Percentiles rank a stretch among this genome's conserved stretches.
These are phyloP conservation scores for Glycine latifolia DNA, from an alignment of 306 rosid genomes.

Conservation along the genomic window DNA sequence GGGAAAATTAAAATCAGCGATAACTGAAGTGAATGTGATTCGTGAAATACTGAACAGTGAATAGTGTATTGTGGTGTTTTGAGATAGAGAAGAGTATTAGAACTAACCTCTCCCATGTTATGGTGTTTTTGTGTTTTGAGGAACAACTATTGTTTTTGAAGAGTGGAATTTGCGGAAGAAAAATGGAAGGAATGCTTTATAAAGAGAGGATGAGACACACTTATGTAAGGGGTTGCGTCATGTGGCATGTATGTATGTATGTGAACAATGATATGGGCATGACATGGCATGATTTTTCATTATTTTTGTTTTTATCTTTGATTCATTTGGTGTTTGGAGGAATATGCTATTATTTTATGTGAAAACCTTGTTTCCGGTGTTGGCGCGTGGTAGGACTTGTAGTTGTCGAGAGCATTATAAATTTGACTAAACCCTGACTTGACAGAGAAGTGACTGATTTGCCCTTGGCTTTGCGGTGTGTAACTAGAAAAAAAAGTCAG, in stretches of 20 bases:
- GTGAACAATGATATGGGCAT: conserved; percentile 6
- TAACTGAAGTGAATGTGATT: not conserved
- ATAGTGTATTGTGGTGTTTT: no score
- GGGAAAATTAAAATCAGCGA: not conserved
- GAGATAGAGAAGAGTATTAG: not conserved
- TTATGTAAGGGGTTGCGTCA: not conserved
- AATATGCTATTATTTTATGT: not conserved
- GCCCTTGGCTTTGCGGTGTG: not conserved
- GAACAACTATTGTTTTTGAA: conserved; percentile 29
- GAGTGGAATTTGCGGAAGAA: conserved; percentile 12
- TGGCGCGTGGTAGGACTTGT: conserved; percentile 45
- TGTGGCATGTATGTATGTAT: conserved; percentile 19
- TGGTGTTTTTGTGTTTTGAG: not conserved
- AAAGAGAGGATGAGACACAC: conserved; percentile 34
- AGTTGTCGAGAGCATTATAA: conserved; percentile 11
- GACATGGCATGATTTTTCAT: not conserved
- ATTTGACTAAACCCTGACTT: not conserved
- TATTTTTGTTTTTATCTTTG: not conserved
- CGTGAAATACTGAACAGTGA: no score
- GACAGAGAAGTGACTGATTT: not conserved
- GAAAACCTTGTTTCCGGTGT: not conserved
- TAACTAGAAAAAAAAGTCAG: not conserved
- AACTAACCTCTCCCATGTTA: conserved; percentile 74
- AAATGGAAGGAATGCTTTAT: conserved; percentile 29
- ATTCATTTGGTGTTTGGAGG: not conserved